phyloP scores from a whole-genome alignment of 1,139 yeast species.

The Ogataea hybrid region DNA sequence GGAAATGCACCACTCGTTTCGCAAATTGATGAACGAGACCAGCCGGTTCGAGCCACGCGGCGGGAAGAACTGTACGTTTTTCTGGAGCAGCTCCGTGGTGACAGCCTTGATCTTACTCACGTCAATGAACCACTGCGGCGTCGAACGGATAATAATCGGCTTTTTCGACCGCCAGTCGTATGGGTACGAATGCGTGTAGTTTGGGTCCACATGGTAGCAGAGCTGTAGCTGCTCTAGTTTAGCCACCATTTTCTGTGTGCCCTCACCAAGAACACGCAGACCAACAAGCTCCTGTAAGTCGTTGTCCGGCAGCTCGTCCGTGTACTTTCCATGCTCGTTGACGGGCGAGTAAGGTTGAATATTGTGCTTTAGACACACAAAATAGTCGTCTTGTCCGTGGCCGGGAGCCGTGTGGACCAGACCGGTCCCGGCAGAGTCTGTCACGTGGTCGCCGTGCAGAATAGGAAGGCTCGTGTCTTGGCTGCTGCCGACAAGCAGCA shows the following conservation, averaged over 20 bases:
- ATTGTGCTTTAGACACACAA: constrained; percentile 57
- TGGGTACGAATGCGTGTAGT: constrained; percentile 82
- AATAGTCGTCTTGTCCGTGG: constrained; percentile 92
- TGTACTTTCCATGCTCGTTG: constrained; percentile 68
- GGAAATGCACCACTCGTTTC: constrained; percentile 97
- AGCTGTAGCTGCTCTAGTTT: constrained; percentile 44
- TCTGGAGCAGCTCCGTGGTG: constrained; percentile 58
- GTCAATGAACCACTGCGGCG: constrained; percentile 97
- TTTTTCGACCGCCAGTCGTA: constrained; percentile 96
- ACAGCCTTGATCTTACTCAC: constrained; percentile 66
- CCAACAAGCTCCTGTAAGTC: constrained; percentile 49
- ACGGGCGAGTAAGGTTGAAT: constrained; percentile 74
- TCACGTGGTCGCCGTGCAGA: constrained; percentile 79
- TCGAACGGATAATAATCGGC: constrained; percentile 92
- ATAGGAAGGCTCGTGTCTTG: constrained; percentile 46
- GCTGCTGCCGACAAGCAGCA: constrained; percentile 35
- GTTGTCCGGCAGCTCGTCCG: constrained; percentile 42
- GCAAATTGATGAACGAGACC: constrained; percentile 64
- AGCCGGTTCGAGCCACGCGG: constrained; percentile 69
- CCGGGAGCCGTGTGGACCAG: constrained; percentile 97
- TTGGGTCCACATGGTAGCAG: constrained; percentile 46
- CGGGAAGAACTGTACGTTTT: constrained; percentile 67
- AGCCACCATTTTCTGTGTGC: constrained; percentile 48
- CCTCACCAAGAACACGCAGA: constrained; percentile 57
- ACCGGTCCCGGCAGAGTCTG: constrained; percentile 85